Evolutionary conservation across 75 land plant species (phyloP).

Genomic region (Cunninghamia lanceolata): DNA sequence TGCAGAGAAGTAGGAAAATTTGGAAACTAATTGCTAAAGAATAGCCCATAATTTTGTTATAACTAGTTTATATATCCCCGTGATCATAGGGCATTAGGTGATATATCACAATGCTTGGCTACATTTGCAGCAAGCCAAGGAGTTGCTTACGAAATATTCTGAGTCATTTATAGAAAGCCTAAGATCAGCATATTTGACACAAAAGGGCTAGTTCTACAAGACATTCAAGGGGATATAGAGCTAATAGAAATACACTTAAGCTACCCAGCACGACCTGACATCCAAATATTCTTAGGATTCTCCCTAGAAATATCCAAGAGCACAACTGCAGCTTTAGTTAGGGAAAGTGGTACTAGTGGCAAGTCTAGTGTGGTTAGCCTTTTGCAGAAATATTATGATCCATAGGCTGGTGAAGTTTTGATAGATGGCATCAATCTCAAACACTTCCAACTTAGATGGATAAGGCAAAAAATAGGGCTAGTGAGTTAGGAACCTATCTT

Average conservation of each 20-base stretch:
- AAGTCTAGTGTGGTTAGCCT: constrained; percentile 68
- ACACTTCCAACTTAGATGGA: constrained; percentile 38
- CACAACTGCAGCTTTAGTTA: constrained; percentile 65
- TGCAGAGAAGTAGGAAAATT: too few relatives aligned
- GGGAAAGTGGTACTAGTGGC: constrained; percentile 77
- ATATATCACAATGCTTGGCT: constrained; percentile 55
- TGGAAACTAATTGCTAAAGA: too few relatives aligned
- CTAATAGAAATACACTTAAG: constrained; percentile 54
- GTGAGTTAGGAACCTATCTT: constrained; percentile 47
- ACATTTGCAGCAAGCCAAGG: constrained; percentile 64
- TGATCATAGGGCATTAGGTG: constrained; percentile 69
- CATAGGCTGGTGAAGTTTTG: constrained; percentile 36
- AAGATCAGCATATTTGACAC: constrained; percentile 49
- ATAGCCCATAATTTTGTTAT: too few relatives aligned
- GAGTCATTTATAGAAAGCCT: constrained; percentile 60
- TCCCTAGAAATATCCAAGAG: constrained; percentile 44
- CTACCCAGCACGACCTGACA: constrained; percentile 64
- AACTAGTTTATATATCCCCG: too few relatives aligned
- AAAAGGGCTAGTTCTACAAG: constrained; percentile 27
- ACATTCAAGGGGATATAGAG: constrained; percentile 52
- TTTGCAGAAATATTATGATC: constrained; percentile 71
- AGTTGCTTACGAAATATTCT: constrained; percentile 70
- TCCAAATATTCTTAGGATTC: constrained; percentile 49
- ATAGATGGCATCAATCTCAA: constrained; percentile 37
- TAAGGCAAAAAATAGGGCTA: constrained; percentile 32